These are phyloP conservation scores for Tillandsia leiboldiana DNA, from an alignment of 176 grass and related monocot genomes.

Conservation along the genomic window DNA sequence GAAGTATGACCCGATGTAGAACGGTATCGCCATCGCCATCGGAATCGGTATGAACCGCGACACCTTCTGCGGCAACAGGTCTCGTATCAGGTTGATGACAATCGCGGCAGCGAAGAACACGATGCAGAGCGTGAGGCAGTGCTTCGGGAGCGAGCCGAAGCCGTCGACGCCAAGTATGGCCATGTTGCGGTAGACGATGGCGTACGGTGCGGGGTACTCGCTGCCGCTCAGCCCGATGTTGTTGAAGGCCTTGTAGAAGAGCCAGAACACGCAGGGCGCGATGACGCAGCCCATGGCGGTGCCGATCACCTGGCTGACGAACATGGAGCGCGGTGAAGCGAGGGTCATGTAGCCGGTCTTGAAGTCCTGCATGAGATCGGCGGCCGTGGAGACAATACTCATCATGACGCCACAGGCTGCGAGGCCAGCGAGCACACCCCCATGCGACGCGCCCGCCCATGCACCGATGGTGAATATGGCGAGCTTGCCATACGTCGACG, in stretches of 20 bases:
- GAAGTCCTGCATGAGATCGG: slow-evolving; percentile 86
- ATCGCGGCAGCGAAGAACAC: slow-evolving; percentile 28
- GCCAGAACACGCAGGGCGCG: slow-evolving; percentile 47
- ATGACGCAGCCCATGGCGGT: slow-evolving; percentile 53
- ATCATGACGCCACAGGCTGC: slow-evolving; percentile 77
- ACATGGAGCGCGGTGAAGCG: slow-evolving; percentile 63
- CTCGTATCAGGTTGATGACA: slow-evolving; percentile 30
- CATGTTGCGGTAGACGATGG: slow-evolving; percentile 54
- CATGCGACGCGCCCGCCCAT: slow-evolving; percentile 53
- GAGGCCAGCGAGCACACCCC: slow-evolving; percentile 44
- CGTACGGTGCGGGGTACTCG: slow-evolving; percentile 42
- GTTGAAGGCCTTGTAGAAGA: slow-evolving; percentile 47
- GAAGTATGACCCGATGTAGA: slow-evolving; percentile 46
- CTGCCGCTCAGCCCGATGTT: slow-evolving; percentile 21
- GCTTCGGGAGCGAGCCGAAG: slow-evolving; percentile 28
- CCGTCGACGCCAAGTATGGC: slow-evolving; percentile 43
- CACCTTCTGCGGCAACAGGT: slow-evolving; percentile 25
- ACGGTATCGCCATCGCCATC: slow-evolving; percentile 52
- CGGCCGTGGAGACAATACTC: slow-evolving; percentile 53
- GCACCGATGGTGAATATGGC: slow-evolving; percentile 50
- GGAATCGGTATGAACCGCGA: slow-evolving; percentile 36
- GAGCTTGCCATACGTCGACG: slow-evolving; percentile 57
- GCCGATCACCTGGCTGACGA: slow-evolving; percentile 64
- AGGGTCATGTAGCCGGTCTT: slow-evolving; percentile 74
- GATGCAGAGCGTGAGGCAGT: slow-evolving; percentile 39